phyloP scores from a whole-genome alignment of 176 grass and related monocot genomes.

The Carex cristatella region DNA sequence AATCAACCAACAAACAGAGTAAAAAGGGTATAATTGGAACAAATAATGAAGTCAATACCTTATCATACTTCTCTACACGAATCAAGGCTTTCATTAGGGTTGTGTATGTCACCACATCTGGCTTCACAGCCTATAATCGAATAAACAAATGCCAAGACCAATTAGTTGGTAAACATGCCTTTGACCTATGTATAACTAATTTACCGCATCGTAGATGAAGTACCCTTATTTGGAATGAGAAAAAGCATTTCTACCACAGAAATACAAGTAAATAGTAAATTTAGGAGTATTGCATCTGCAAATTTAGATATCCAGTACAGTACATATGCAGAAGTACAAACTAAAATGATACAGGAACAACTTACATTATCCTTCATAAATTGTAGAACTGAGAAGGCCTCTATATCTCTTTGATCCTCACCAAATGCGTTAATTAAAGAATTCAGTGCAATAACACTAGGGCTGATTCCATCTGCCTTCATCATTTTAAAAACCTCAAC shows the following conservation, averaged over 20 bases:
- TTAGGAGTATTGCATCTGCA: background rate
- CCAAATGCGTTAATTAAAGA: slow-evolving; percentile 95
- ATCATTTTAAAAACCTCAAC: slow-evolving; percentile 89
- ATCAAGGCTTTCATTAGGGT: slow-evolving; percentile 97
- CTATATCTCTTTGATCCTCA: slow-evolving; percentile 83
- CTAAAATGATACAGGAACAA: background rate
- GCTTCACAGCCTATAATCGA: slow-evolving; percentile 59
- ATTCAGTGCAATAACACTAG: slow-evolving; percentile 76
- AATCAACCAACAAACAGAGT: slow-evolving; percentile 2
- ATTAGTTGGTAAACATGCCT: background rate
- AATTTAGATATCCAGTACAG: slow-evolving; percentile 1
- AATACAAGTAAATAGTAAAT: slow-evolving; percentile 1
- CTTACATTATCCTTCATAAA: slow-evolving; percentile 98
- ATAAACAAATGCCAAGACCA: background rate
- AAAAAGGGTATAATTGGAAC: background rate
- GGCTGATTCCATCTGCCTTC: slow-evolving; percentile 80
- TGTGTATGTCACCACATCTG: slow-evolving; percentile 98
- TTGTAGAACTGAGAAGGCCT: slow-evolving; percentile 88
- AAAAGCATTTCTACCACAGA: background rate
- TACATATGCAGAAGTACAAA: slow-evolving; percentile 13
- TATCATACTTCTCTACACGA: slow-evolving; percentile 91
- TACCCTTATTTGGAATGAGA: slow-evolving; percentile 14
- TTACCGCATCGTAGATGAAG: background rate
- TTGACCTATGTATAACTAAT: background rate
- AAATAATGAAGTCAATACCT: slow-evolving; percentile 39